A percentile compares a stretch with the other conserved stretches of the same genome.
Conservation (phyloP, 306 rosid genomes). For the Quercus agrifolia region DNA sequence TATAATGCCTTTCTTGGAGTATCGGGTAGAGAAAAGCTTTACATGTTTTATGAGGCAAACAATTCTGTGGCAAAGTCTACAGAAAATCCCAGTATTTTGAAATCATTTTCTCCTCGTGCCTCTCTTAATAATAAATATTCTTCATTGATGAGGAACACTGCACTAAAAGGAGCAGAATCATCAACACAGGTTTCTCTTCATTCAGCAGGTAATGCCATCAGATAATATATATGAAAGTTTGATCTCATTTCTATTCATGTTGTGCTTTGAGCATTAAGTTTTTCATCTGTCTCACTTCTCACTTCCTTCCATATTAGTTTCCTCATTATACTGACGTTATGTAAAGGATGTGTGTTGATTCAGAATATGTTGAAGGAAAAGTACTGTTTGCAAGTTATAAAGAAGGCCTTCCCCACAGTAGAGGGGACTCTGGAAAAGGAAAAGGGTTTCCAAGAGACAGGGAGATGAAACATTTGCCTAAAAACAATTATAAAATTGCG, state of each 20-base stretch:
- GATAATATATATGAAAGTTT: constrained; percentile 12
- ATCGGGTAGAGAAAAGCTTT: constrained; percentile 64
- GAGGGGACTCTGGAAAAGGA: constrained; percentile 36
- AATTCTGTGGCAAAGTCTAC: constrained; percentile 24
- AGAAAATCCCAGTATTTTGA: constrained; percentile 35
- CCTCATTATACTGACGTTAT: constrained; percentile 17
- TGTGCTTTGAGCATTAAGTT: constrained; percentile 8
- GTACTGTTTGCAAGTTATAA: constrained; percentile 26
- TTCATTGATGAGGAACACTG: constrained; percentile 32
- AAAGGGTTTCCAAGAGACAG: constrained; percentile 39
- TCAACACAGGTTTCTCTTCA: constrained; percentile 32
- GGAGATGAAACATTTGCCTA: constrained; percentile 33
- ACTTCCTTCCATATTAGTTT: constrained; percentile 2
- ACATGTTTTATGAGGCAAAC: constrained; percentile 66
- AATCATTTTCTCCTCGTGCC: constrained; percentile 34
- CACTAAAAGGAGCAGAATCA: constrained; percentile 29
- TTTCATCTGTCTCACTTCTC: not conserved
- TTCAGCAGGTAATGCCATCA: constrained; percentile 46
- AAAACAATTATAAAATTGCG: constrained; percentile 19
- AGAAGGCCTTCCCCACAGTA: constrained; percentile 36
- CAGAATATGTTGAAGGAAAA: constrained; percentile 54
- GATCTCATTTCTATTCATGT: constrained; percentile 13
- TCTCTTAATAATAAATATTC: constrained; percentile 30
- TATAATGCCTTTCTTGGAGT: constrained; percentile 37
- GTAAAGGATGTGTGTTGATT: constrained; percentile 33